These are phyloP conservation scores for Calonectria montana DNA, from an alignment of 2,329 filamentous ascomycete genomes.

Conservation along the genomic window DNA sequence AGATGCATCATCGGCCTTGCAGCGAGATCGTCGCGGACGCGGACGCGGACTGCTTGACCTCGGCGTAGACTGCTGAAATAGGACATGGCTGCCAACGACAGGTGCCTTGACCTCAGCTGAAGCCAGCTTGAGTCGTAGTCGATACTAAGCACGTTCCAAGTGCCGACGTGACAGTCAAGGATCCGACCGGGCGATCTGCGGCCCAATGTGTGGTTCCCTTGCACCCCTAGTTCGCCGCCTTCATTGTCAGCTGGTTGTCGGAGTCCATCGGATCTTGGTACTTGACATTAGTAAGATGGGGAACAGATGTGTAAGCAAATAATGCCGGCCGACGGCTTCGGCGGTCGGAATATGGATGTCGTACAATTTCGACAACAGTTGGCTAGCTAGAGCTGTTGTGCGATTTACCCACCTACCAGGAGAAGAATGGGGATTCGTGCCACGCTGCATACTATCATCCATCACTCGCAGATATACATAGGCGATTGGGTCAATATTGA, in stretches of 20 bases:
- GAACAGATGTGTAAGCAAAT: conserved; percentile 16
- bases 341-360: conserved; percentile 4
- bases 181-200: conserved; percentile 36
- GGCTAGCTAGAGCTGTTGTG: conserved; percentile 3
- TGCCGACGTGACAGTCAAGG: conserved; percentile 32
- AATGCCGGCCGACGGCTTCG: conserved; percentile 10
- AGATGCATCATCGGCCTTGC: conserved; percentile 21
- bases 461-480: neutral
- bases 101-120: conserved; percentile 18
- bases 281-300: conserved; percentile 15
- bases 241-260: neutral
- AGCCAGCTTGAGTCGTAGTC: conserved; percentile 25
- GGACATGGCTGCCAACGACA: conserved; percentile 28
- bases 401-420: neutral
- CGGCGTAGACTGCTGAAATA: conserved; percentile 41
- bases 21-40: conserved; percentile 38
- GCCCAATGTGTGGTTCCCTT: conserved; percentile 31
- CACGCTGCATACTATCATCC: neutral
- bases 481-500: neutral
- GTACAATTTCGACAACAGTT: neutral
- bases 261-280: conserved; percentile 16
- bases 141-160: conserved; percentile 34
- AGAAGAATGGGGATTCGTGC: neutral
- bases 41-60: conserved; percentile 24
- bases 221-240: neutral